Conservation (phyloP, 805 yeast species). For the Wickerhamomyces silvicola region DNA sequence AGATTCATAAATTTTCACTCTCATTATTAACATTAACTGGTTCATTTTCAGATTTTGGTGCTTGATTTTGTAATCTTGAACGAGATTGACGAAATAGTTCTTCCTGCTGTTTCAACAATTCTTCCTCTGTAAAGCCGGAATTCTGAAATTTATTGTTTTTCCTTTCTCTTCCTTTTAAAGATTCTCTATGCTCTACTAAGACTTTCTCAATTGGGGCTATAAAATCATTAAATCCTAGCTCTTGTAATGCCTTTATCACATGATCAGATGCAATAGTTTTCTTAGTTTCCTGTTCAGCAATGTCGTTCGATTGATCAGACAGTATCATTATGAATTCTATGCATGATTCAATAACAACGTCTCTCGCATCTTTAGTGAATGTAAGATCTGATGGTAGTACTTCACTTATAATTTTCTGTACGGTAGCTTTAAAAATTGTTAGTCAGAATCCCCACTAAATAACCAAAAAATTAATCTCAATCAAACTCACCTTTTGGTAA, state of each 20-base stretch:
- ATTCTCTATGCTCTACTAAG: conserved; percentile 80
- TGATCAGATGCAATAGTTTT: conserved; percentile 97
- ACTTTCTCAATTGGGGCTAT: conserved; percentile 76
- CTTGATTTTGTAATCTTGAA: conserved; percentile 45
- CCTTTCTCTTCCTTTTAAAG: conserved; percentile 81
- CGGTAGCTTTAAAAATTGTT: conserved; percentile 57
- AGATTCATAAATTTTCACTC: no score
- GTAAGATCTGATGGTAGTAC: conserved; percentile 83
- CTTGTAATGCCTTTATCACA: conserved; percentile 82
- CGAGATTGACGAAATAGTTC: conserved; percentile 79
- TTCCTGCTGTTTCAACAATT: conserved; percentile 85
- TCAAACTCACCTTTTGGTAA: conserved; percentile 36
- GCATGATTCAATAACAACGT: conserved; percentile 92
- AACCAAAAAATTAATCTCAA: not conserved
- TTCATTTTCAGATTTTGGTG: conserved; percentile 6
- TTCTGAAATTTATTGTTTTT: conserved; percentile 90
- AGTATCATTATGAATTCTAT: conserved; percentile 93
- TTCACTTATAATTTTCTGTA: conserved; percentile 88
- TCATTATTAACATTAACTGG: no score
- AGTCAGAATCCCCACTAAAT: not conserved
- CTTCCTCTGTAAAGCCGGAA: conserved; percentile 89
- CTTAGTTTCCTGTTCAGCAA: conserved; percentile 92
- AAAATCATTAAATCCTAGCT: conserved; percentile 81
- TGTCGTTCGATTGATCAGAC: conserved; percentile 89
- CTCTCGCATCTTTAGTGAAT: conserved; percentile 89